Evolutionary conservation across 2,329 filamentous ascomycete genomes (phyloP), one percentile per base, ranked within the genome.

Genomic region (Botrytis paeoniae): DNA sequence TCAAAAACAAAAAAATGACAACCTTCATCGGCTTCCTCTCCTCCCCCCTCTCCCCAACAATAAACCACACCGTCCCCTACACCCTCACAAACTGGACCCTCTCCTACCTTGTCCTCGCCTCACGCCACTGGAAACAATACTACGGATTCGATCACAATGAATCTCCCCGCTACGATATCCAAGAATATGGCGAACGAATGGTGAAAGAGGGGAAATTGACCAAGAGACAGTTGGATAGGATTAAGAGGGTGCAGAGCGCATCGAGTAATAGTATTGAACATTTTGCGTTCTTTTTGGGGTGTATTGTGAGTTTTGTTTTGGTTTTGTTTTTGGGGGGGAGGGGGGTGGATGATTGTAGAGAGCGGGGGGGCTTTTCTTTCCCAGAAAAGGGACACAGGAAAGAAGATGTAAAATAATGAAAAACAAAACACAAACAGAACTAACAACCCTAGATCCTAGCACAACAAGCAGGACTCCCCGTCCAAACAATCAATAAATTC

Each of bases 171-270:
- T 64, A 64, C 22, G 62, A 45, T 45, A 16, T 64, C 2, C n/a
- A 64, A 3, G 18, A 64, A 32, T 64, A 64, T 64, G 62, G 62
- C 1, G 41, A 64, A 16, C n/a, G 62, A 1, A 64, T 64, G 62
- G n/a, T 64, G 10, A 6, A 7, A 45, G 62, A 64, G 29, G 61
- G 62, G 25, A 64, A 64, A 35, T 14, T 45, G n/a, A 45, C 39
- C 0, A 64, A 20, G 62, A 32, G 41, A 22, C 62, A 45, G 20
- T 35, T 64, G 41, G 39, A 45, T 16, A 20, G 62, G 3, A 29
- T 64, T 10, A 45, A 64, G 62, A 64, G 62, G 62, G 62, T 64
- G 29, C 39, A 64, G n/a, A 64, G 62, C 22, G 62, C 62, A 41
- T 41, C 43, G 62, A 32, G 41, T 45, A 45, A 45, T 64, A 45